Conservation (phyloP, 164 flowering plant species). For the Chimonanthus praecox region DNA sequence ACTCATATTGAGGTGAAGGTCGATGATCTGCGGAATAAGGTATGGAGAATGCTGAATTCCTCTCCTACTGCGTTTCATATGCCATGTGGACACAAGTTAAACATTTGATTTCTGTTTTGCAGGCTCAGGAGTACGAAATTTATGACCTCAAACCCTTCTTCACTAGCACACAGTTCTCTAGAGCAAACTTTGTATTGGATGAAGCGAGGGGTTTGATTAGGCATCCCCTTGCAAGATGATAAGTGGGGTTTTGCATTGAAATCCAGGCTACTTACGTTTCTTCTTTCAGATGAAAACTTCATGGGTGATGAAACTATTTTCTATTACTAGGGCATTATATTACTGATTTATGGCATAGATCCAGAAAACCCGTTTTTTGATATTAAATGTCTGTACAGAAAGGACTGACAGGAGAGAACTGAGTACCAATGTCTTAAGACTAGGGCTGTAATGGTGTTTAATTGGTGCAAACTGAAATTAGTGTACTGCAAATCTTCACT, state of each 20-base stretch:
- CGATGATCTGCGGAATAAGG: slow-evolving; percentile 75
- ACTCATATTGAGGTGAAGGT: slow-evolving; percentile 67
- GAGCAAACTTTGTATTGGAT: slow-evolving; percentile 53
- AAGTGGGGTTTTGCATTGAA: background rate
- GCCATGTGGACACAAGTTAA: background rate
- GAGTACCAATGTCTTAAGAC: too few species aligned
- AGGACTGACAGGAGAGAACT: too few species aligned
- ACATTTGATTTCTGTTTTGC: slow-evolving; percentile 16
- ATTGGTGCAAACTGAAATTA: too few species aligned
- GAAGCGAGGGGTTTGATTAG: slow-evolving; percentile 45
- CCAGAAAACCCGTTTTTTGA: too few species aligned
- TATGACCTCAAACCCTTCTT: slow-evolving; percentile 73
- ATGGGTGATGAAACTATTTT: background rate
- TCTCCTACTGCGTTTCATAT: background rate
- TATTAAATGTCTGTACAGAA: too few species aligned
- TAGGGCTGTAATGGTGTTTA: too few species aligned
- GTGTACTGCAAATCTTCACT: too few species aligned
- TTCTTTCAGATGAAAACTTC: background rate
- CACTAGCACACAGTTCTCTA: slow-evolving; percentile 46
- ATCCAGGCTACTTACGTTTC: background rate
- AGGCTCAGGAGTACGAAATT: slow-evolving; percentile 80
- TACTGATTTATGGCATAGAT: too few species aligned
- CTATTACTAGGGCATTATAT: too few species aligned
- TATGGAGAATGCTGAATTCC: slow-evolving; percentile 13
- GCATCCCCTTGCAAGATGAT: slow-evolving; percentile 27